Percentiles rank a stretch among this genome's conserved stretches.
These are phyloP conservation scores for Fagopyrum homotropicum DNA, from an alignment of 148 eudicot species.

Conservation along the genomic window DNA sequence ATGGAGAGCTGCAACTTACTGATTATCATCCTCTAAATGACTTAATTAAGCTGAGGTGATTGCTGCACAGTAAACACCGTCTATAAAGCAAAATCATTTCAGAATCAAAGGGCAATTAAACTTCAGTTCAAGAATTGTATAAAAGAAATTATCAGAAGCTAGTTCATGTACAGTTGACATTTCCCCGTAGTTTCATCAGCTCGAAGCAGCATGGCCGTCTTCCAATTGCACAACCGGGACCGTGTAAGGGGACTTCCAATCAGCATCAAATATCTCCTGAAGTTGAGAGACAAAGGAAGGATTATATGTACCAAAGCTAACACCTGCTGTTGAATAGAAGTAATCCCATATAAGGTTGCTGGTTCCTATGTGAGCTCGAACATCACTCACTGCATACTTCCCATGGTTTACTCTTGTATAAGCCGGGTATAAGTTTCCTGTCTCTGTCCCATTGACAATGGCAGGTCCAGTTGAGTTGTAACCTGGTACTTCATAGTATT, in stretches of 20 bases:
- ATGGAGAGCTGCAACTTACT: too few species aligned
- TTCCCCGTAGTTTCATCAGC: conserved; percentile 18
- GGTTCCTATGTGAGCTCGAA: conserved; percentile 78
- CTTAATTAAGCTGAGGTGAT: too few species aligned
- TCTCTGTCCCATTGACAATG: conserved; percentile 33
- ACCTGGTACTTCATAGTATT: conserved; percentile 74
- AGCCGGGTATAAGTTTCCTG: conserved; percentile 64
- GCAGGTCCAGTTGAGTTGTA: conserved; percentile 79
- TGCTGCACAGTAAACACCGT: too few species aligned
- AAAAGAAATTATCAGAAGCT: not conserved
- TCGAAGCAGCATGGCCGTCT: conserved; percentile 32
- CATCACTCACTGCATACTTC: conserved; percentile 80
- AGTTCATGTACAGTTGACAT: not conserved
- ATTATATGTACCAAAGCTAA: conserved; percentile 78
- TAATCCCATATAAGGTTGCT: conserved; percentile 94
- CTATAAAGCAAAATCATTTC: not conserved
- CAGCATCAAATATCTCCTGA: conserved; percentile 79
- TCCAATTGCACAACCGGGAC: conserved; percentile 49
- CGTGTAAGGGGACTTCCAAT: conserved; percentile 85
- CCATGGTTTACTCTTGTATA: conserved; percentile 84
- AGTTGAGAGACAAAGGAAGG: conserved; percentile 65
- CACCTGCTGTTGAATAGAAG: conserved; percentile 75
- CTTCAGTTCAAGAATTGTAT: not conserved
- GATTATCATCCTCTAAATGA: too few species aligned
- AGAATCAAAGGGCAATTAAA: not conserved